Conservation (phyloP, 495 filamentous ascomycete genomes). For the Penicillium coffeae region DNA sequence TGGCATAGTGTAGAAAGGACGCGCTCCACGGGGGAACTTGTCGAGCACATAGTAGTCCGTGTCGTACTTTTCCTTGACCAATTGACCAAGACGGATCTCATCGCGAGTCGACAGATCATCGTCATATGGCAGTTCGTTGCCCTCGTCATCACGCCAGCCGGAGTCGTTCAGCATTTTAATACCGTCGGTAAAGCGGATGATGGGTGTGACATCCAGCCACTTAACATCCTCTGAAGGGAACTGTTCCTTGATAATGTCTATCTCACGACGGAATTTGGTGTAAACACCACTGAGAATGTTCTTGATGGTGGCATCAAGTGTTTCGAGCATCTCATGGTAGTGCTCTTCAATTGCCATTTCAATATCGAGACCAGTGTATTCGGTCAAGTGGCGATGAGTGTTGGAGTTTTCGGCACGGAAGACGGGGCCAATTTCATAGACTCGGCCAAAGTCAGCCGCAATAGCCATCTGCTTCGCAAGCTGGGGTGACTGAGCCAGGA, state of each 20-base stretch:
- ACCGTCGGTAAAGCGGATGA: constrained; percentile 76
- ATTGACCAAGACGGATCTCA: constrained; percentile 77
- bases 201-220: constrained; percentile 80
- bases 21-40: constrained; percentile 80
- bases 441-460: constrained; percentile 79
- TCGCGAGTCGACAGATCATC: constrained; percentile 83
- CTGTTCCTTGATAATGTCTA: constrained; percentile 61
- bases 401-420: constrained; percentile 95
- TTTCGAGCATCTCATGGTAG: constrained; percentile 77
- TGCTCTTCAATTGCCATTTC: constrained; percentile 93
- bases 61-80: constrained; percentile 80
- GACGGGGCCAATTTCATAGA: constrained; percentile 84
- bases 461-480: constrained; percentile 95
- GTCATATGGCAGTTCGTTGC: constrained; percentile 58
- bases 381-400: constrained; percentile 90
- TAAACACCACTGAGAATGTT: constrained; percentile 74
- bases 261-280: constrained; percentile 60
- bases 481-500: constrained; percentile 85
- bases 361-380: constrained; percentile 91
- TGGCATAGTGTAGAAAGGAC: constrained; percentile 94
- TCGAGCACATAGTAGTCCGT: constrained; percentile 95
- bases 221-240: constrained; percentile 64
- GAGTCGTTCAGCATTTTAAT: constrained; percentile 77
- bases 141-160: constrained; percentile 73
- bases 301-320: constrained; percentile 75